phyloP scores from a whole-genome alignment of 75 land plant genomes.

The Isoetes taiwanensis region DNA sequence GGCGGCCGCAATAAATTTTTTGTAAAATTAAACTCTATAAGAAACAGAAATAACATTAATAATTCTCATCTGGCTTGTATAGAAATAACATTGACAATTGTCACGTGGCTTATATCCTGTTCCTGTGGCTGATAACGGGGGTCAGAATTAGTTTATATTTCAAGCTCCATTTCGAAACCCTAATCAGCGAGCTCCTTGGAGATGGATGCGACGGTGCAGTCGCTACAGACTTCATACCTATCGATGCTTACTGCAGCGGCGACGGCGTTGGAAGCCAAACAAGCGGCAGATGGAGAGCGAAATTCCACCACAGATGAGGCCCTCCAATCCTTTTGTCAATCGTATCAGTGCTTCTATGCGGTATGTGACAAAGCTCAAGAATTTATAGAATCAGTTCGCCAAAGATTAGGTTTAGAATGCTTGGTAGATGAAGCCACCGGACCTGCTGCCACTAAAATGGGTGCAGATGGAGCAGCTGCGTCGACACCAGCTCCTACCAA shows the following conservation, averaged over 20 bases:
- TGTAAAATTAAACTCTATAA: too few species aligned
- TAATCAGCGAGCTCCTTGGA: too few species aligned
- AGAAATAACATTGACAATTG: too few species aligned
- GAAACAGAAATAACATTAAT: too few species aligned
- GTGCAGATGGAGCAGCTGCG: slow-evolving; percentile 1
- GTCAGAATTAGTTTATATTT: too few species aligned
- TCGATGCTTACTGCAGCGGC: slow-evolving; percentile 45
- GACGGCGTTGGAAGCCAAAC: slow-evolving; percentile 47
- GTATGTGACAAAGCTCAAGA: slow-evolving; percentile 86
- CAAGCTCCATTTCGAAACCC: too few species aligned
- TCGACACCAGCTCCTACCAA: slow-evolving; percentile 12
- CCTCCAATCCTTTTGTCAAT: slow-evolving; percentile 53
- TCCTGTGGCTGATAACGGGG: too few species aligned
- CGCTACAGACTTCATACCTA: slow-evolving; percentile 39
- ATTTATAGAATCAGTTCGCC: slow-evolving; percentile 69
- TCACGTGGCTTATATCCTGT: too few species aligned
- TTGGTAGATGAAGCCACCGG: slow-evolving; percentile 95
- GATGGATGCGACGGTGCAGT: slow-evolving; percentile 39
- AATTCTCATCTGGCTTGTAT: too few species aligned
- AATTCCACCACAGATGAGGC: slow-evolving; percentile 52
- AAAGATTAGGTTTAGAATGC: slow-evolving; percentile 81
- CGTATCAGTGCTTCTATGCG: slow-evolving; percentile 63
- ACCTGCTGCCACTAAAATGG: slow-evolving; percentile 14
- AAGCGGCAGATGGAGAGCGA: slow-evolving; percentile 33
- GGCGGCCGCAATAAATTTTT: too few species aligned